These are phyloP conservation scores for Saccharomycopsis babjevae DNA, from an alignment of 805 yeast species.

Conservation along the genomic window DNA sequence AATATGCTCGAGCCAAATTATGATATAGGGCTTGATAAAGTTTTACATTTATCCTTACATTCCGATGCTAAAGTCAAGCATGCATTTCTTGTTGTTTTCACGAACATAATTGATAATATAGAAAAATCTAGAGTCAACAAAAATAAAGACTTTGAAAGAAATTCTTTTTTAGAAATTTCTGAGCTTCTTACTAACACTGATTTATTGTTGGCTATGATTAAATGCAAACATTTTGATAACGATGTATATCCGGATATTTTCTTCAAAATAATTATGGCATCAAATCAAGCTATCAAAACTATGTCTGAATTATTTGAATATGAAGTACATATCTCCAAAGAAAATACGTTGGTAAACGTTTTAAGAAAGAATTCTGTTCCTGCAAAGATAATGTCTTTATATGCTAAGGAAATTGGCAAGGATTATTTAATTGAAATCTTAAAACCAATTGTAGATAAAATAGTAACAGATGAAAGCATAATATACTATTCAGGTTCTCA, in stretches of 20 bases:
- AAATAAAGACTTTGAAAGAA: slow-evolving; percentile 22
- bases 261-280: slow-evolving; percentile 6
- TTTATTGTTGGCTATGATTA: slow-evolving; percentile 32
- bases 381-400: slow-evolving; percentile 66
- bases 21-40: slow-evolving; percentile 66
- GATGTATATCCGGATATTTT: slow-evolving; percentile 9
- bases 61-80: slow-evolving; percentile 53
- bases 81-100: slow-evolving; percentile 69
- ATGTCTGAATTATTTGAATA: slow-evolving; percentile 18
- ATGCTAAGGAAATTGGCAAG: slow-evolving; percentile 56
- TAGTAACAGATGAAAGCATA: slow-evolving; percentile 42
- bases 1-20: slow-evolving; percentile 63
- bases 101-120: slow-evolving; percentile 42
- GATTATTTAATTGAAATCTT: slow-evolving; percentile 45
- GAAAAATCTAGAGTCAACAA: slow-evolving; percentile 19
- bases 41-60: slow-evolving; percentile 72
- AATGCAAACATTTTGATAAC: slow-evolving; percentile 6
- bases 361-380: slow-evolving; percentile 76
- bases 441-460: slow-evolving; percentile 45
- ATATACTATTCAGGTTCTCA: slow-evolving; percentile 37
- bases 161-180: slow-evolving; percentile 22
- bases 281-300: slow-evolving; percentile 5
- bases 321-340: slow-evolving; percentile 14
- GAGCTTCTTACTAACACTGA: slow-evolving; percentile 30
- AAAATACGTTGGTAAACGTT: slow-evolving; percentile 30